Percentiles rank a stretch among this genome's conserved stretches.
Conservation (phyloP, 805 yeast genomes). For the Metschnikowia kofuensis region DNA sequence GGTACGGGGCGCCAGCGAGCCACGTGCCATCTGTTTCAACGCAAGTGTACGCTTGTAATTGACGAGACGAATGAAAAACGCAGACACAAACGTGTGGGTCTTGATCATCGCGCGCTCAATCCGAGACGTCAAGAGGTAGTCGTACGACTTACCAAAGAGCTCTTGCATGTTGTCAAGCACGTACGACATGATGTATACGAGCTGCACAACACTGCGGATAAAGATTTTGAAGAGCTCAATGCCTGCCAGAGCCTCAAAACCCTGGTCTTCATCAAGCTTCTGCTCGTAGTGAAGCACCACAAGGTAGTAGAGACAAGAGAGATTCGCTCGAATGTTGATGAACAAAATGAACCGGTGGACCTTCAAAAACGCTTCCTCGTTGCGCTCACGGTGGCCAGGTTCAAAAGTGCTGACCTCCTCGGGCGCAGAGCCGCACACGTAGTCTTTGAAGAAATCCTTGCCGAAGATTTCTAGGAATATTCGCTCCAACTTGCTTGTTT, state of each 20-base stretch:
- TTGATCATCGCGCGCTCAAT: conserved; percentile 41
- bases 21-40: conserved; percentile 9
- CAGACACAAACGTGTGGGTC: conserved; percentile 37
- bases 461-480: conserved; percentile 37
- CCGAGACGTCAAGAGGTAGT: conserved; percentile 33
- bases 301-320: conserved; percentile 39
- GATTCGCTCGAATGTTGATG: conserved; percentile 36
- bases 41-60: conserved; percentile 36
- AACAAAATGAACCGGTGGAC: conserved; percentile 36
- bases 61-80: conserved; percentile 38
- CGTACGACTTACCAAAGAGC: conserved; percentile 39
- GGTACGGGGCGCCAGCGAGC: conserved; percentile 10
- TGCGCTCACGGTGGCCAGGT: conserved; percentile 17
- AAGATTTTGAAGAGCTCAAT: conserved; percentile 42
- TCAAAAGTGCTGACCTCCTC: conserved; percentile 10
- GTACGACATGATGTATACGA: conserved; percentile 42
- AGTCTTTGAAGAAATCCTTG: conserved; percentile 39
- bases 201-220: conserved; percentile 39
- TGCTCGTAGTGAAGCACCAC: conserved; percentile 41
- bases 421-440: conserved; percentile 32
- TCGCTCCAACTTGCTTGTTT: conserved; percentile 36
- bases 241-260: conserved; percentile 35
- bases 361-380: conserved; percentile 30
- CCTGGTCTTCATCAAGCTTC: conserved; percentile 25
- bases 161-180: conserved; percentile 42